Conservation (phyloP, 2,329 filamentous ascomycete genomes). For the Colletotrichum spaethianum region DNA sequence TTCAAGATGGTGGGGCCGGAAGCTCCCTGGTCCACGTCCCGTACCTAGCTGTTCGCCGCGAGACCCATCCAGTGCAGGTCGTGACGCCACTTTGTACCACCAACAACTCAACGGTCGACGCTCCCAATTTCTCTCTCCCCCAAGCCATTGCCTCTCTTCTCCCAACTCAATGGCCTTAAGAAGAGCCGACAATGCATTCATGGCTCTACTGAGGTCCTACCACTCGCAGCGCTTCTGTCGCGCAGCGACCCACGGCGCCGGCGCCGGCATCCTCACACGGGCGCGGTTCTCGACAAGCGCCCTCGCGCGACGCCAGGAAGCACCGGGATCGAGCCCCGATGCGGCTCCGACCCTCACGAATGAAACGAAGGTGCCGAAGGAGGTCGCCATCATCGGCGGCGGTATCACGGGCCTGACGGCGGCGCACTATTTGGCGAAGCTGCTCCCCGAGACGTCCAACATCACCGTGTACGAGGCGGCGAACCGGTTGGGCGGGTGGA, state of each 20-base stretch:
- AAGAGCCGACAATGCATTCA: conserved; percentile 28
- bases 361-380: conserved; percentile 43
- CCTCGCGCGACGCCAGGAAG: background rate
- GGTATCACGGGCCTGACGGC: conserved; percentile 86
- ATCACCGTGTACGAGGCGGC: conserved; percentile 87
- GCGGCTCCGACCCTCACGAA: background rate
- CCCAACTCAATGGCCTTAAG: conserved; percentile 12
- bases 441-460: conserved; percentile 73
- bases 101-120: background rate
- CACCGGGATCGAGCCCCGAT: background rate
- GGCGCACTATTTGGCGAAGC: conserved; percentile 81
- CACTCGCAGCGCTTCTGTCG: conserved; percentile 37
- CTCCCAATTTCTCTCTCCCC: background rate
- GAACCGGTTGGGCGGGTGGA: conserved; percentile 84
- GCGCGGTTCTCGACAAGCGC: conserved; percentile 29
- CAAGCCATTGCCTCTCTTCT: background rate
- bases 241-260: conserved; percentile 5
- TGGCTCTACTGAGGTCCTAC: conserved; percentile 37
- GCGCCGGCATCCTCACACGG: background rate
- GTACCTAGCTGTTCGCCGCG: conserved; percentile 11
- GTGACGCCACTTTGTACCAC: conserved; percentile 32
- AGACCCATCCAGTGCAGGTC: conserved; percentile 16
- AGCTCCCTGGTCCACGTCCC: conserved; percentile 6
- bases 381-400: conserved; percentile 81
- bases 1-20: conserved; percentile 13